phyloP scores from a whole-genome alignment of 1,284 basidiomycete species.

The Ustilago lituana region DNA sequence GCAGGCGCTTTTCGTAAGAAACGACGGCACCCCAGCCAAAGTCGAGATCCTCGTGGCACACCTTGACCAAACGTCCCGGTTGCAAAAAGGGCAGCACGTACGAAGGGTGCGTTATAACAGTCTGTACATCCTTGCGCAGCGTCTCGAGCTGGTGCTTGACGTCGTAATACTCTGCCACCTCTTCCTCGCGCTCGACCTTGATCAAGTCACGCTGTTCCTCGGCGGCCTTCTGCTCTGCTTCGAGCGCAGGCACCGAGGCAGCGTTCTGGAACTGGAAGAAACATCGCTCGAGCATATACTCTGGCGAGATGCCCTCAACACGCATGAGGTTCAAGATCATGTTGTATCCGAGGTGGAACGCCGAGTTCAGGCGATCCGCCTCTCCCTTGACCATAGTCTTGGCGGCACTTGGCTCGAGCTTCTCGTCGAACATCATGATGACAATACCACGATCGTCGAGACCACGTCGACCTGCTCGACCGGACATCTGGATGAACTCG shows the following conservation, averaged over 20 bases:
- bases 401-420: constrained; percentile 88
- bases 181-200: constrained; percentile 81
- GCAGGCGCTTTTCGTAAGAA: constrained; percentile 87
- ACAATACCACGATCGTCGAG: constrained; percentile 98
- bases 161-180: constrained; percentile 89
- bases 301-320: constrained; percentile 97
- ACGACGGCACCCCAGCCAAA: constrained; percentile 97
- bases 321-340: constrained; percentile 99
- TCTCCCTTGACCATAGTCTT: constrained; percentile 99
- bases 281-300: constrained; percentile 96
- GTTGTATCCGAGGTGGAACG: constrained; percentile 98
- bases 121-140: constrained; percentile 83
- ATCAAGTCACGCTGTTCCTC: constrained; percentile 78
- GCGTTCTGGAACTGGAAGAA: constrained; percentile 99
- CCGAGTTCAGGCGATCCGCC: constrained; percentile 95
- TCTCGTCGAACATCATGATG: constrained; percentile 99
- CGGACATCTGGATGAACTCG: constrained; percentile 81
- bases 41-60: constrained; percentile 85
- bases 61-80: constrained; percentile 86
- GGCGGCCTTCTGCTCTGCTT: constrained; percentile 81
- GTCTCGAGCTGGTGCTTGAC: constrained; percentile 89
- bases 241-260: constrained; percentile 84
- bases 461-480: constrained; percentile 94
- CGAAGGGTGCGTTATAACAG: constrained; percentile 91
- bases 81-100: constrained; percentile 94